phyloP scores from a whole-genome alignment of 768 basidiomycete genomes.

The Cystofilobasidium bisporidii region DNA sequence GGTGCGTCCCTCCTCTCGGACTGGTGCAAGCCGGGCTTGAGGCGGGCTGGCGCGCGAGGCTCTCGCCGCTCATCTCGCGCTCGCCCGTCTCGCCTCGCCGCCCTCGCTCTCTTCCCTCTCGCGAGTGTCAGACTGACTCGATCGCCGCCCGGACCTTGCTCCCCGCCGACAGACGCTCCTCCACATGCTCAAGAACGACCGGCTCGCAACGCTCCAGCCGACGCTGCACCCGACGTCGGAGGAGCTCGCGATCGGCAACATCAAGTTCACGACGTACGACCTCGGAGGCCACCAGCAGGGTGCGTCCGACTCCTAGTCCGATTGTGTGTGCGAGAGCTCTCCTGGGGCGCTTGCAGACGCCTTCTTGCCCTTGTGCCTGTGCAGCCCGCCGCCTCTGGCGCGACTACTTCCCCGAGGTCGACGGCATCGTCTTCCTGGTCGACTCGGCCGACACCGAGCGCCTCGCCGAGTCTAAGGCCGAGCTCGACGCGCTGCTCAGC shows the following conservation, averaged over 20 bases:
- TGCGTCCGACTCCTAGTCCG: constrained; percentile 34
- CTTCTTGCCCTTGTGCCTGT: background rate
- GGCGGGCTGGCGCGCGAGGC: too few relatives aligned
- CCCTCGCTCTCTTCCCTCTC: background rate
- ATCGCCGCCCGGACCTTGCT: background rate
- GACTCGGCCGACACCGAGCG: constrained; percentile 96
- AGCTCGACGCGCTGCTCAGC: constrained; percentile 87
- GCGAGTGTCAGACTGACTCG: too few relatives aligned
- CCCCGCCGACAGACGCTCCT: constrained; percentile 85
- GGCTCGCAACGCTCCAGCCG: constrained; percentile 91
- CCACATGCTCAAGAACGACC: constrained; percentile 99
- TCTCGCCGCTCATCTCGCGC: background rate
- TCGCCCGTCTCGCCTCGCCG: background rate
- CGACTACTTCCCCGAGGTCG: constrained; percentile 99
- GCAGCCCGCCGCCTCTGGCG: constrained; percentile 94
- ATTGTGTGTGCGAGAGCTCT: background rate
- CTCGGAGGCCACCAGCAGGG: constrained; percentile 96
- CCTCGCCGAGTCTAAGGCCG: constrained; percentile 90
- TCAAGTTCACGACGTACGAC: constrained; percentile 98
- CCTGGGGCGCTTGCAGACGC: background rate
- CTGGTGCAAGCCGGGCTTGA: too few relatives aligned
- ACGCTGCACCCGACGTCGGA: constrained; percentile 98
- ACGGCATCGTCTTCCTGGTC: constrained; percentile 96
- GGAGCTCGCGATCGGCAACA: constrained; percentile 95
- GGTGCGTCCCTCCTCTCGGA: constrained; percentile 46